Evolutionary conservation across 2,329 filamentous ascomycete species (phyloP), one percentile per base, ranked within the genome.

Genomic region (Penicillium sp.): DNA sequence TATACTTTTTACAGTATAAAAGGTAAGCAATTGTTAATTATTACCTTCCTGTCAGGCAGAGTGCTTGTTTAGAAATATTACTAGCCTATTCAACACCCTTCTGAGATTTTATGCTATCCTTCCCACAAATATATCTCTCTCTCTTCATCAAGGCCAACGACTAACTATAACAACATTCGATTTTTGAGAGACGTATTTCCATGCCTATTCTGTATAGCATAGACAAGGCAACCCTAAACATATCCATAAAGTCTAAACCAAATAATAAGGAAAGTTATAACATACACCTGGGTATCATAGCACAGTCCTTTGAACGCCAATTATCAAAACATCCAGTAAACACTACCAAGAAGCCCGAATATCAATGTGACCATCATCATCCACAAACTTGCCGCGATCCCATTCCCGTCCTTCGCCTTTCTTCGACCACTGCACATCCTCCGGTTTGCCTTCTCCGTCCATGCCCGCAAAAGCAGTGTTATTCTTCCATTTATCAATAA

Each of bases 341-440:
- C 9, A 49, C 48, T 63, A 69, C 77, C 77, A 81, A 15, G 72
- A 65, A 29, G 76, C 71, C 53, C 71, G 73, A 22, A 78, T 61
- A 40, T 73, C 70, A 39, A 81, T 70, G 57, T 73, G 67, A 2
- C 78, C 80, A 60, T 81, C 74, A 8, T 74, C 73, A 56, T 77
- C 73, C 38, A 81, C 62, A 22, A 78, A 74, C 61, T 85, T 84
- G 2, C 83, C 83, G 41, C 77, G 71, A 71, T 61, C 58, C 58
- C 58, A 61, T 42, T 61, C 83, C 51, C 82, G 74, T 1, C 75
- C 69, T 63, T 91, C 83, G 1, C 86, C 86, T 49, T 71, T 75
- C 61, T 82, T 85, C 33, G 78, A 76, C 88, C 88, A 95, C 44
- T 74, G 78, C 3, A 94, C 83, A 60, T 83, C 80, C 33, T 81